Base-by-base conservation (phyloP, 805 yeast species). In the Vanderwaltozyma polyspora region DNA sequence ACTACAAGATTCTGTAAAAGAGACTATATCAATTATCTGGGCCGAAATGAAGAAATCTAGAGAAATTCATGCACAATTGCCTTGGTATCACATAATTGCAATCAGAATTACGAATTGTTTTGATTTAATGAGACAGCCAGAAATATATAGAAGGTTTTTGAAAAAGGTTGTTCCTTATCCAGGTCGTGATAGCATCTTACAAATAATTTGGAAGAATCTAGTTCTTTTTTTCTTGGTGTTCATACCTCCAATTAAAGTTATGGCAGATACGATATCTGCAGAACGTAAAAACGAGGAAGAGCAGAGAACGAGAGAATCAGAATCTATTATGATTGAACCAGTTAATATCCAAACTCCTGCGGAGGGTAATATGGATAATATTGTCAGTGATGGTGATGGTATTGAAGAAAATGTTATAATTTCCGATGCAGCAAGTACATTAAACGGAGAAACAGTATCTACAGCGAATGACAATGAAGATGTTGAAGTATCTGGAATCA, bases 1-100 rank as follows among this genome's bases (percentile, higher is more conserved):
- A 18, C 18, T 24, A 17, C 36, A 28, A 11, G 26, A 33, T 14
- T 22, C 36, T 11, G 5, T 33, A 3, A 33, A 33, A 11, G 36
- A 33, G 15, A 9, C 28, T 3, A 33, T 33, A 17, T 16, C 13
- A 6, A 27, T 19, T 21, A 21, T 32, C 4, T 28, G 7, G 12
- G 27, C 16, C 4, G 19, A 32, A 11, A 19, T 15, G 19, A 32
- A 13, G 19, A 25, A n/a, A n/a, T n/a, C n/a, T n/a, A n/a, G n/a
- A n/a, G n/a, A n/a, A n/a, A n/a, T n/a, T n/a, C n/a, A n/a, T n/a
- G n/a, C n/a, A n/a, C n/a, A n/a, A n/a, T n/a, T n/a, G n/a, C n/a
- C n/a, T n/a, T n/a, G n/a, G n/a, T n/a, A n/a, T n/a, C n/a, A n/a
- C n/a, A n/a, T n/a, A n/a, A n/a, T 27, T 8, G 6, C 15, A 6